Evolutionary conservation across 306 rosid genomes (phyloP).

Genomic region (Sesbania bispinosa): DNA sequence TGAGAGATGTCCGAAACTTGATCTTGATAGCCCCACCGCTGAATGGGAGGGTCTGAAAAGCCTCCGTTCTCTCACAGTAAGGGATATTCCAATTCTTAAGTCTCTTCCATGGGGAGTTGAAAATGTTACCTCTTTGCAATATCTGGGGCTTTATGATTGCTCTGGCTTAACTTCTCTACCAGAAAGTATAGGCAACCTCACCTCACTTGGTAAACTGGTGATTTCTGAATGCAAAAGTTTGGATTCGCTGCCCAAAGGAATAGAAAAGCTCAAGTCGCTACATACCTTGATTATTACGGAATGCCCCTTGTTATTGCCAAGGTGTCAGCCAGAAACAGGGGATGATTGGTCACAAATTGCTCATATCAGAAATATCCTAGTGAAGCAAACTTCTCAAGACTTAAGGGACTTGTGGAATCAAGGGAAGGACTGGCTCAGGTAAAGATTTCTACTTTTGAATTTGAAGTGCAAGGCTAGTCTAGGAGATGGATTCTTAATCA

Average conservation of each 20-base stretch:
- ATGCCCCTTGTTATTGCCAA: conserved; percentile 7
- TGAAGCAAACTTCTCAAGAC: neutral
- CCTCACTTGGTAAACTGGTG: neutral
- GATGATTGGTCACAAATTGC: conserved; percentile 21
- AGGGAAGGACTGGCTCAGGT: too few relatives aligned
- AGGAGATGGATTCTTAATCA: too few relatives aligned
- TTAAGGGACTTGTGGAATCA: too few relatives aligned
- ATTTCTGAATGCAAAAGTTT: neutral
- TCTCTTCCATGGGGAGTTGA: conserved; percentile 14
- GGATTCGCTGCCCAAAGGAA: neutral
- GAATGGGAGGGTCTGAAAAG: conserved; percentile 2
- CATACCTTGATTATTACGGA: neutral
- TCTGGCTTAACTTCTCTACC: neutral
- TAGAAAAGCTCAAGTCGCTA: neutral
- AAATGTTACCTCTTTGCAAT: neutral
- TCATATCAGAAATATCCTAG: neutral
- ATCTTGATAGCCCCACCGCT: neutral
- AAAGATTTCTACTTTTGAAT: too few relatives aligned
- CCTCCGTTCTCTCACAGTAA: neutral
- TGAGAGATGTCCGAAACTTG: neutral
- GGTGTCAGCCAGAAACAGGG: conserved; percentile 13
- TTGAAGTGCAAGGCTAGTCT: too few relatives aligned
- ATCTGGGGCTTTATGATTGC: neutral
- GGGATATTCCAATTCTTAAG: neutral
- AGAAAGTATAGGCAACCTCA: neutral